A percentile compares a stretch with the other conserved stretches of the same genome.
phyloP scores from a whole-genome alignment of 2,329 filamentous ascomycete genomes.

The Pseudopyrenochaeta lycopersici region DNA sequence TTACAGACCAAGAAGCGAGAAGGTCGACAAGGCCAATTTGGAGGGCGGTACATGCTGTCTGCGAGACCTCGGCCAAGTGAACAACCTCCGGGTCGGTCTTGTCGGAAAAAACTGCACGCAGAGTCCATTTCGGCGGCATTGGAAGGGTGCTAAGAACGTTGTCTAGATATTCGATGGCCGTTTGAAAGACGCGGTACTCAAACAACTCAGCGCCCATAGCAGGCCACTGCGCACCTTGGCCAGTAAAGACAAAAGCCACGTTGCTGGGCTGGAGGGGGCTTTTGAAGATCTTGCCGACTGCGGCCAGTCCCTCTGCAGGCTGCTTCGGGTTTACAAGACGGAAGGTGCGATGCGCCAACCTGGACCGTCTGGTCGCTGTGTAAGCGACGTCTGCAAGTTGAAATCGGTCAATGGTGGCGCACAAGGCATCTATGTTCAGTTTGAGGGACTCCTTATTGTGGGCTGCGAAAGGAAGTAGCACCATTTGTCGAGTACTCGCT shows the following conservation, averaged over 20 bases:
- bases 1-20: too few species aligned
- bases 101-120: too few species aligned
- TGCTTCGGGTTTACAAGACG: neutral
- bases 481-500: neutral
- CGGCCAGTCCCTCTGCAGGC: neutral
- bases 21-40: too few species aligned
- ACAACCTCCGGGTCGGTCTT: too few species aligned
- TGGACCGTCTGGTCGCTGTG: neutral
- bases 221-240: conserved; percentile 38
- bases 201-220: conserved; percentile 28
- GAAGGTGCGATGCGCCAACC: too few species aligned
- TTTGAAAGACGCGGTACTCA: too few species aligned
- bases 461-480: too few species aligned
- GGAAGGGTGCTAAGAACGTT: too few species aligned
- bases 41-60: too few species aligned
- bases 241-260: conserved; percentile 32
- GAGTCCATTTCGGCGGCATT: too few species aligned
- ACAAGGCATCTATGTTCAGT: neutral
- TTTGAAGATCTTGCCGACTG: neutral
- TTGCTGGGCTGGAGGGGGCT: neutral
- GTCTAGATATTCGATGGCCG: too few species aligned
- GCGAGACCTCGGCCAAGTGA: too few species aligned
- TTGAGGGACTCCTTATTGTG: neutral
- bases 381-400: neutral
- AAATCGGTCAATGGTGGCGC: neutral